phyloP scores from a whole-genome alignment of 805 yeast genomes.

The Candida morakotiae region DNA sequence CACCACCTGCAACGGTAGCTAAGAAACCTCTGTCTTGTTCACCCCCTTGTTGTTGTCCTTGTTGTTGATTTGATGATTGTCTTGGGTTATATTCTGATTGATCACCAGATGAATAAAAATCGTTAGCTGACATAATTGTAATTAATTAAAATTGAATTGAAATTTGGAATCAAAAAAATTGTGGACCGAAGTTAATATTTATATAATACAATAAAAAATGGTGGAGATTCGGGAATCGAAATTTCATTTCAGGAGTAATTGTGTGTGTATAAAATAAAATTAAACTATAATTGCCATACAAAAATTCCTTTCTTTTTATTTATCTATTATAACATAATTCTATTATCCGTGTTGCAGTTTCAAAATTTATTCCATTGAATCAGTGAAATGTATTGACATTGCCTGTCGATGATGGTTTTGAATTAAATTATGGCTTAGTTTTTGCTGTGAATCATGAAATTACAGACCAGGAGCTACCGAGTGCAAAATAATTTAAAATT shows the following conservation, averaged over 20 bases:
- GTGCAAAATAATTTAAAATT: too few species aligned
- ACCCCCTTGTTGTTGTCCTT: not conserved
- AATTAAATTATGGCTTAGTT: not conserved
- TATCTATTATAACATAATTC: too few species aligned
- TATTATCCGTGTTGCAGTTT: too few species aligned
- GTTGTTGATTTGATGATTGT: slow-evolving; percentile 22
- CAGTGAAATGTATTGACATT: too few species aligned
- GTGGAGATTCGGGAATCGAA: not conserved
- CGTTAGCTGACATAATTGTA: slow-evolving; percentile 51
- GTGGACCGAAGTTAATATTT: too few species aligned
- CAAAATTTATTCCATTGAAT: too few species aligned
- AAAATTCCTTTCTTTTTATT: too few species aligned
- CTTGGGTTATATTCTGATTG: slow-evolving; percentile 27
- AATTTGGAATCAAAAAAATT: too few species aligned
- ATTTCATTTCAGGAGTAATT: not conserved
- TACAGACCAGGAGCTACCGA: not conserved
- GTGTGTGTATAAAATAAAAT: not conserved
- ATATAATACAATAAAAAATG: too few species aligned
- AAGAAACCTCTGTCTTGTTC: slow-evolving; percentile 37
- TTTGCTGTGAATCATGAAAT: not conserved
- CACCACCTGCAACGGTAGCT: slow-evolving; percentile 46
- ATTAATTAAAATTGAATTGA: too few species aligned
- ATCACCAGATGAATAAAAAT: slow-evolving; percentile 45
- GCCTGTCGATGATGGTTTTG: too few species aligned
- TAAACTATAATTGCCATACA: too few species aligned